These are phyloP conservation scores for Ceratobasidium papillatum DNA, from an alignment of 1,284 basidiomycete genomes.

Conservation along the genomic window DNA sequence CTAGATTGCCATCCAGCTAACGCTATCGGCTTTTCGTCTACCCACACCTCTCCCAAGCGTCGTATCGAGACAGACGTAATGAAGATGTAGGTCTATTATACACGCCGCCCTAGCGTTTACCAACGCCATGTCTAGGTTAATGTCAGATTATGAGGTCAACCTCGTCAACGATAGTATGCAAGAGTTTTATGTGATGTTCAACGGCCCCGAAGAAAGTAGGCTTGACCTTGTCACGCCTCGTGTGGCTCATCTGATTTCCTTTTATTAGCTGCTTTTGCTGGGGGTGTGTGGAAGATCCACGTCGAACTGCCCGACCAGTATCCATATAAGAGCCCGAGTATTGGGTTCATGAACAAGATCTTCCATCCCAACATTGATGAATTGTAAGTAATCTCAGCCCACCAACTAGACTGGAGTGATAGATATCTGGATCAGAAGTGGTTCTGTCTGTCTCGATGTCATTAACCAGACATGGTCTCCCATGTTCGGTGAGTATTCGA, in stretches of 20 bases:
- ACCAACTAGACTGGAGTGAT: conserved; percentile 40
- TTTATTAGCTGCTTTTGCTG: conserved; percentile 86
- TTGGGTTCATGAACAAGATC: conserved; percentile 99
- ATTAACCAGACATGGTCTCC: conserved; percentile 99
- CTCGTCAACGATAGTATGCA: conserved; percentile 99
- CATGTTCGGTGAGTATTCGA: conserved; percentile 82
- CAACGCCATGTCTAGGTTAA: conserved; percentile 67
- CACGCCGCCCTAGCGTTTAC: background rate
- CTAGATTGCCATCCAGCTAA: conserved; percentile 24
- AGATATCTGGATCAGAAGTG: conserved; percentile 66
- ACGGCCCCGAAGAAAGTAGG: conserved; percentile 94
- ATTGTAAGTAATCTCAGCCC: conserved; percentile 65
- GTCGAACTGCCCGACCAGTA: conserved; percentile 99
- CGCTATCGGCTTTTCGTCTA: conserved; percentile 42
- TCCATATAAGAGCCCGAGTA: conserved; percentile 98
- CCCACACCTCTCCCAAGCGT: conserved; percentile 79
- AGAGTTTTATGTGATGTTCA: conserved; percentile 97
- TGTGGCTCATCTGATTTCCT: conserved; percentile 39
- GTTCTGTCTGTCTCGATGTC: conserved; percentile 94
- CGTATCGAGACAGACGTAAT: conserved; percentile 99
- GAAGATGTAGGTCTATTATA: conserved; percentile 80
- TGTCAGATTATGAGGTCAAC: conserved; percentile 97
- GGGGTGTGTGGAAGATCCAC: conserved; percentile 98
- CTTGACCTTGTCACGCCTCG: conserved; percentile 45
- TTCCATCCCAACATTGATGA: conserved; percentile 99